Evolutionary conservation across 129 eudicot genomes (phyloP).

Genomic region (Pseudognaphalium luteoalbum): DNA sequence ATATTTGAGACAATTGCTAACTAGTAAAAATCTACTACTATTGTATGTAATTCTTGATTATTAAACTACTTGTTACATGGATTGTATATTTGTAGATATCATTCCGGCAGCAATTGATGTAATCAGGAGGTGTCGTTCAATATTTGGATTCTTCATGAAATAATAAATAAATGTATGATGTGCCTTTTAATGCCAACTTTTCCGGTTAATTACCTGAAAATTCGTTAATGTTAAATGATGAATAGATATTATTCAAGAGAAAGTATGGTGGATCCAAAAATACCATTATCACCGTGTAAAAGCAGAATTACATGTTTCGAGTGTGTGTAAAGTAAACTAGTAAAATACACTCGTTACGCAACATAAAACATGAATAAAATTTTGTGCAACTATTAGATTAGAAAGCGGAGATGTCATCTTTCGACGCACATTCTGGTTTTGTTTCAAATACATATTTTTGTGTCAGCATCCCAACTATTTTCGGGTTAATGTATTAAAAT

Average conservation of each 20-base stretch:
- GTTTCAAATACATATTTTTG: no score
- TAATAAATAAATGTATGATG: neutral
- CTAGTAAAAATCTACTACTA: neutral
- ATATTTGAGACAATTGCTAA: conserved; percentile 10
- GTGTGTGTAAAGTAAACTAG: neutral
- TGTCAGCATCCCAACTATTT: no score
- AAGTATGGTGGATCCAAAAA: no score
- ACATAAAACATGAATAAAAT: no score
- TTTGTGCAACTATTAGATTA: no score
- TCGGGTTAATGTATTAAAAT: no score
- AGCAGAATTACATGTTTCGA: no score
- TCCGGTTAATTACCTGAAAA: conserved; percentile 7
- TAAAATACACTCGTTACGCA: no score
- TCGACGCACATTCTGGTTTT: no score
- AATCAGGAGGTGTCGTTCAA: neutral
- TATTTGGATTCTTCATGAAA: neutral
- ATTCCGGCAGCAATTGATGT: conserved; percentile 20
- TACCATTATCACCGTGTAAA: neutral
- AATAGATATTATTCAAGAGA: no score
- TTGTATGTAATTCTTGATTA: neutral
- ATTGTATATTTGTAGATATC: neutral
- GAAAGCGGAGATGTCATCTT: no score
- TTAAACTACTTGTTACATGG: neutral
- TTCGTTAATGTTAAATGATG: neutral
- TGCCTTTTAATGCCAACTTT: neutral